Conservation (phyloP, 495 filamentous ascomycete genomes). For the Thozetella sp. region DNA sequence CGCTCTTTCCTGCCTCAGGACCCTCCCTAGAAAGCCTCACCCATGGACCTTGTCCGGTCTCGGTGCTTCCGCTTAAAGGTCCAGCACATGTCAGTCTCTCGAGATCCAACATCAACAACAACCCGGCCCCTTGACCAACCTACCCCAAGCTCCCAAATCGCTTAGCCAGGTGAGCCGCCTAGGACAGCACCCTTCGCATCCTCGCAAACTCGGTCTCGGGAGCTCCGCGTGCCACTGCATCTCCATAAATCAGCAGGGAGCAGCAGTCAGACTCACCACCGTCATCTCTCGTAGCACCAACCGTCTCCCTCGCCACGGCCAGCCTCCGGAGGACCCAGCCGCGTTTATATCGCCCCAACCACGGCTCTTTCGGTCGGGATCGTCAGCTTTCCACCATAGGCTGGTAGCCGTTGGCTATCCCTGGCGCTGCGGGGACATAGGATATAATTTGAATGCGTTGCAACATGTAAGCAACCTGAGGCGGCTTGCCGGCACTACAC, state of each 20-base stretch:
- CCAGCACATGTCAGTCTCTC: neutral
- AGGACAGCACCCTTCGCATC: neutral
- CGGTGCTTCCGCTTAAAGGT: neutral
- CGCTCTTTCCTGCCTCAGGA: neutral
- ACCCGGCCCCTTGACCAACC: neutral
- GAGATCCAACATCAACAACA: neutral
- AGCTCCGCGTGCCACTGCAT: neutral
- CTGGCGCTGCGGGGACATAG: too few species aligned
- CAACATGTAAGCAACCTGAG: too few species aligned
- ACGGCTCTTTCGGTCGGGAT: too few species aligned
- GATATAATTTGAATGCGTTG: too few species aligned
- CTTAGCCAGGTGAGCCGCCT: neutral
- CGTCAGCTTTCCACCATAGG: too few species aligned
- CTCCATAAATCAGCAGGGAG: neutral
- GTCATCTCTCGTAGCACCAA: neutral
- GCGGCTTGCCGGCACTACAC: too few species aligned
- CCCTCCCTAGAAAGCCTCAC: neutral
- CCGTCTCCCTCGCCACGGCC: neutral
- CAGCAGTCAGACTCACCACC: neutral
- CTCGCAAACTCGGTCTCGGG: neutral
- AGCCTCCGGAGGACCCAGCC: too few species aligned
- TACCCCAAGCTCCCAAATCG: neutral
- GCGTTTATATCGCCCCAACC: too few species aligned
- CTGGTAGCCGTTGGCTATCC: too few species aligned
- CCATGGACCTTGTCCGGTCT: slow-evolving; percentile 2